Evolutionary conservation across 23 red algal genomes (phyloP), one percentile per base, ranked within the genome.

Genomic region (Gracilaria caudata): DNA sequence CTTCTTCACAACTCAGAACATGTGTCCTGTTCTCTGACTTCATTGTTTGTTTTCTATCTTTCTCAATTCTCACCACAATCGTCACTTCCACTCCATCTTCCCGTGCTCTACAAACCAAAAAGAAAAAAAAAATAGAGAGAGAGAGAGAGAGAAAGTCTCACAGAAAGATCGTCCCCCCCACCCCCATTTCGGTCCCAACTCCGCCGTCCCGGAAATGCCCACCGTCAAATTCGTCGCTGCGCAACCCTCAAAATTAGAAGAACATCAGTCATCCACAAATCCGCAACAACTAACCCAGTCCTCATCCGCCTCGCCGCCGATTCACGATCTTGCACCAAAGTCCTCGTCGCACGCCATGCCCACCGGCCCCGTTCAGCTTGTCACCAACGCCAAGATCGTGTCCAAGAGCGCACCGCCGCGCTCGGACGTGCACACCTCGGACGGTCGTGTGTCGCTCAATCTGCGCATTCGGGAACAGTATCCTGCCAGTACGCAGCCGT

Each of bases 331-430:
- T 20, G 39, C 47, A 38, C 1, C 70, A 23, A 75, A 75, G 43
- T 75, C 70, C 7, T 49, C 70, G 4, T 40, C 70, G 13, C 17
- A 13, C 21, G 26, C 37, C 70, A 43, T 75, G 39, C 29, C 70
- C 21, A 49, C 34, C 4, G 38, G 29, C 5, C 70, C 70, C 21
- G 70, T 75, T 26, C 70, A 75, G 25, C 40, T 75, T 3, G 70
- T 75, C 23, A 75, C 70, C 70, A 49, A 75, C 37, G 70, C 70
- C 0, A 75, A 75, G n/a, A 75, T 75, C 25, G 70, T 75, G 37
- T 46, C 37, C 37, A 49, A 49, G 12, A 26, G 7, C 14, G 29
- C 70, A 7, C 2, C 34, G 2, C 24, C 34, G 2, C 24, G 21
- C 3, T 24, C 70, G 21, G 70, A 75, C 24, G 21, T 40, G 6